Evolutionary conservation across 371 early-diverging fungal genomes (phyloP), one percentile per base, ranked within the genome.

Genomic region (Zancudomyces culisetae): DNA sequence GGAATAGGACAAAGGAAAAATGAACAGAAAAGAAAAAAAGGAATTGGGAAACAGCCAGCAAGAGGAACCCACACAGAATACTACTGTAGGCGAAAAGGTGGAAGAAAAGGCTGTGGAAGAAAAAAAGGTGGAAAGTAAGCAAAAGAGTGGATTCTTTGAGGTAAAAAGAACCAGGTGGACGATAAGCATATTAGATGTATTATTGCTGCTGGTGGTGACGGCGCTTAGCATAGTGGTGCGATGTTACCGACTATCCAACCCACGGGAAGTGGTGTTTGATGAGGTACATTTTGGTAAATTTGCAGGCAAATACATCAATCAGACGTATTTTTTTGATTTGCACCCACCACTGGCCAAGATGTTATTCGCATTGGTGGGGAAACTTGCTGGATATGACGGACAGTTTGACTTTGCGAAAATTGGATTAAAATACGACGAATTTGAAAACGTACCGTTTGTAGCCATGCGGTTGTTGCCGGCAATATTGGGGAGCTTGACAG

Each of bases 221-320:
- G 28, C 26, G 28, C 28, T 47, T 12, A 18, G 26, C 3, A 12
- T 47, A 3, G 18, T 47, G 22, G 21, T 47, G 26, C 2, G 48
- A 8, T 24, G 26, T 27, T 47, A 47, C 48, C 2, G n/a, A 6
- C 13, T 47, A 22, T 18, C 21, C 3, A 22, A 20, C 12, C 48
- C 48, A 21, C n/a, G 6, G 15, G 21, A 47, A 47, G 48, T 47
- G 18, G 48, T 47, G 10, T 90, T 90, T 60, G 96, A 96, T 67
- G 99, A 99, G 68, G 99, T 98, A 15, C 99, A 98, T 60, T 98
- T 99, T 76, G 99, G 99, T 50, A 91, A 93, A 63, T 98, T 94
- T 68, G 89, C 93, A 0, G 77, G 83, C 10, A 81, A 84, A 61
- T 99, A 99, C 64, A 69, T 99, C 35, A 77, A 80, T 20, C 67